Base-by-base conservation (phyloP, 352 stramenopile genomes). In the Phytophthora podocarpi region DNA sequence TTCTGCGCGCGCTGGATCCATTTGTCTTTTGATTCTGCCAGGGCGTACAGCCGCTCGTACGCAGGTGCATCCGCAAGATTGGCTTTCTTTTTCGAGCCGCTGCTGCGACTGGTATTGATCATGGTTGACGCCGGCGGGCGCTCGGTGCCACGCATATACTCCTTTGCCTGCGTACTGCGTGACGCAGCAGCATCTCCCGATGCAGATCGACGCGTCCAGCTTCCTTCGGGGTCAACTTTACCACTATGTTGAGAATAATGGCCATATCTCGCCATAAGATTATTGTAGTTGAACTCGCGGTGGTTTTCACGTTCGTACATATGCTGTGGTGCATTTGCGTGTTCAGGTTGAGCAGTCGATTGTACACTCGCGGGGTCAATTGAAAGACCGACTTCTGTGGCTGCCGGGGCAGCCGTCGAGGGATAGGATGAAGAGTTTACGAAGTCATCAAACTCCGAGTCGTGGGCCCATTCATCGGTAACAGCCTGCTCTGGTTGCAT, bases 1-100 rank as follows among this genome's bases (percentile, higher is more conserved):
- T 89, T 89, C 49, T 89, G 80, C 4, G 82, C 80, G 2, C 81
- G 79, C 15, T 82, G 61, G 35, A 89, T 83, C 85, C 85, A 94
- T 53, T 91, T 90, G 40, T 89, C 73, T 39, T 82, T 82, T 6
- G 80, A 76, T 45, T 88, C 79, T 27, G 85, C 85, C 16, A 94
- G 65, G 11, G 85, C 78, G 43, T 92, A 82, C 12, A 94, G 65
- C 1, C 82, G 74, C 21, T 91, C 70, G 37, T 82, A 91, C 9
- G 86, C 85, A 3, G 70, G 65, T 27, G 60, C 49, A 28, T 65
- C 46, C 4, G 74, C 59, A 16, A 69, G 45, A 28, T 64, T 71
- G 41, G 55, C 60, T 56, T 65, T 76, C 54, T 66, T 88, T 54
- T 70, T 77, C 27, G 27, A 46, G 43, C 24, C 63, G 26, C 24